Evolutionary conservation across 352 stramenopile species (phyloP).

Genomic region (Pythium brachiatum): DNA sequence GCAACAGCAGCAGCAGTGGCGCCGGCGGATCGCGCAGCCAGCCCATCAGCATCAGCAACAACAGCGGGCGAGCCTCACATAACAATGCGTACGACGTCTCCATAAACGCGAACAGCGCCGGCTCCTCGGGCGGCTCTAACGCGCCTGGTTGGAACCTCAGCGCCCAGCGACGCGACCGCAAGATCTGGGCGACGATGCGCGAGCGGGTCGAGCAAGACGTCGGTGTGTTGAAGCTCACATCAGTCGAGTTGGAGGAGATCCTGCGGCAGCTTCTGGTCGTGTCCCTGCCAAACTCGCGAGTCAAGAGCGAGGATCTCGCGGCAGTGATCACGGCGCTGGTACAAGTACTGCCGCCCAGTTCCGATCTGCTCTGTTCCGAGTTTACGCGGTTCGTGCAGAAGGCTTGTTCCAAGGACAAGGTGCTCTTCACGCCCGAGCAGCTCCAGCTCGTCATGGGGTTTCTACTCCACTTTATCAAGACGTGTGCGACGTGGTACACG

Average conservation of each 20-base stretch:
- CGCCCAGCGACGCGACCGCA: slow-evolving; percentile 62
- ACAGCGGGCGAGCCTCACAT: background rate
- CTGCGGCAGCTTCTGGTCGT: slow-evolving; percentile 60
- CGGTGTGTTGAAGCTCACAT: slow-evolving; percentile 49
- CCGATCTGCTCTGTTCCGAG: slow-evolving; percentile 73
- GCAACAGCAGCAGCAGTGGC: slow-evolving; percentile 9
- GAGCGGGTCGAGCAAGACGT: slow-evolving; percentile 65
- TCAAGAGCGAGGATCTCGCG: slow-evolving; percentile 57
- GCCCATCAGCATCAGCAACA: slow-evolving; percentile 23
- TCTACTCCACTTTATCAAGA: slow-evolving; percentile 74
- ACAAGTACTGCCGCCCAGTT: slow-evolving; percentile 62
- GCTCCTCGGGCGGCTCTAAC: background rate
- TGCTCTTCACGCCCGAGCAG: slow-evolving; percentile 58
- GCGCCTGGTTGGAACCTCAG: slow-evolving; percentile 51
- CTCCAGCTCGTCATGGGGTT: slow-evolving; percentile 64
- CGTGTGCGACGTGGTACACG: slow-evolving; percentile 74
- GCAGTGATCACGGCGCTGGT: slow-evolving; percentile 54
- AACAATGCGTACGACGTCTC: background rate
- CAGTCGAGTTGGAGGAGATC: slow-evolving; percentile 83
- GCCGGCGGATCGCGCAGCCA: slow-evolving; percentile 14
- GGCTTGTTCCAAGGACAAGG: slow-evolving; percentile 69
- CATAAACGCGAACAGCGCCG: background rate
- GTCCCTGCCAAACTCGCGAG: slow-evolving; percentile 57
- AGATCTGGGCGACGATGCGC: slow-evolving; percentile 50
- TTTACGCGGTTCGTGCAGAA: slow-evolving; percentile 78